phyloP scores from a whole-genome alignment of 1,284 basidiomycete species.

The Hymenochaete sp. region DNA sequence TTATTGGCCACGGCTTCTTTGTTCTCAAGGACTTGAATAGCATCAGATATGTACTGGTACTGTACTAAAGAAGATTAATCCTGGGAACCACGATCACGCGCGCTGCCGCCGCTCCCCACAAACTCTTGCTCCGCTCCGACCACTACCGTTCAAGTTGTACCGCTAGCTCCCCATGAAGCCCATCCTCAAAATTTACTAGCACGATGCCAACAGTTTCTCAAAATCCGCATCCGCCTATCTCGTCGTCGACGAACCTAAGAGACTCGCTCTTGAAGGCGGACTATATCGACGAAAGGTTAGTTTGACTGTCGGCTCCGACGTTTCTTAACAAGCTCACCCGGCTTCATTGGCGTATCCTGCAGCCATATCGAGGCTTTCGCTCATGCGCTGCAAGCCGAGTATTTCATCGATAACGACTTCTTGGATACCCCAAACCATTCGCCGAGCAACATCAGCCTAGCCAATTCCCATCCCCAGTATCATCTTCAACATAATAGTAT shows the following conservation, averaged over 20 bases:
- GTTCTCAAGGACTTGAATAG: too few relatives aligned
- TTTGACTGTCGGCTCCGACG: conserved; percentile 4
- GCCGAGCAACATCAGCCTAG: conserved; percentile 28
- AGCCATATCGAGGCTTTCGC: conserved; percentile 70
- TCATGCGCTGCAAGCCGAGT: conserved; percentile 55
- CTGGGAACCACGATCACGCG: not conserved
- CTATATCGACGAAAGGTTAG: conserved; percentile 68
- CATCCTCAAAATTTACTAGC: not conserved
- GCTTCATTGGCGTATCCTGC: not conserved
- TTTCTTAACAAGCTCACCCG: conserved; percentile 4
- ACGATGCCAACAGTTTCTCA: not conserved
- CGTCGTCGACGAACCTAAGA: too few relatives aligned
- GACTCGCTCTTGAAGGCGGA: conserved; percentile 26
- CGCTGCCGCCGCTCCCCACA: not conserved
- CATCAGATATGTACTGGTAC: too few relatives aligned
- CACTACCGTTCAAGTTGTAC: not conserved
- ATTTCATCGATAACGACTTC: conserved; percentile 39
- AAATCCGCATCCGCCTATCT: too few relatives aligned
- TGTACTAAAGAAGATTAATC: not conserved
- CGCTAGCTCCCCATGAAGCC: not conserved
- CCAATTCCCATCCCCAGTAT: conserved; percentile 24
- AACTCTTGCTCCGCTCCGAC: not conserved
- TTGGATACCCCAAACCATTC: conserved; percentile 28
- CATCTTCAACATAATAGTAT: not conserved
- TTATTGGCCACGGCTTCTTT: too few relatives aligned